Evolutionary conservation across 2,329 filamentous ascomycete species (phyloP).

Genomic region (Colletotrichum sp.): DNA sequence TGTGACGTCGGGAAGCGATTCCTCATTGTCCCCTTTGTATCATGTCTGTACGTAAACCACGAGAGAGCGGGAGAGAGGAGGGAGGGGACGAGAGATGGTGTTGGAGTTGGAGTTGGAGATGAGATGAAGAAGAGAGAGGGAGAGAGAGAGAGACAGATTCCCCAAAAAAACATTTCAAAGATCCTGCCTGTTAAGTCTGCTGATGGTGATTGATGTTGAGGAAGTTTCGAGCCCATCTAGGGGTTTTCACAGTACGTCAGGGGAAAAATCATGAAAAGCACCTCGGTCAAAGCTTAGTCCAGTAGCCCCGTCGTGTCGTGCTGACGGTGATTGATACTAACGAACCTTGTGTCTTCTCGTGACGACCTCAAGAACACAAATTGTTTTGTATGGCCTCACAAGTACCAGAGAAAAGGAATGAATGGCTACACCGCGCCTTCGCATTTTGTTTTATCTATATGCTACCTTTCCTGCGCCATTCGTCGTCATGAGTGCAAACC

Average conservation of each 20-base stretch:
- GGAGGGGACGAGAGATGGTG: not conserved
- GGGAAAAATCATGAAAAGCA: too few species aligned
- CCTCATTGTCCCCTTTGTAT: conserved; percentile 17
- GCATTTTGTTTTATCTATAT: not conserved
- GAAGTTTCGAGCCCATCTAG: too few species aligned
- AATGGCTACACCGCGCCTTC: not conserved
- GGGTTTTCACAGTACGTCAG: too few species aligned
- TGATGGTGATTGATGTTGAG: not conserved
- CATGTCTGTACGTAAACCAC: conserved; percentile 21
- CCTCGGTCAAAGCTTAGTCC: too few species aligned
- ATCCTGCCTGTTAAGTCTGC: not conserved
- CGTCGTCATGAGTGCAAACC: not conserved
- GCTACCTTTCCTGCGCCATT: not conserved
- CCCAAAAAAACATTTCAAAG: not conserved
- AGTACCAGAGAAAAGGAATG: not conserved
- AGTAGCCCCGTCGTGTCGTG: not conserved
- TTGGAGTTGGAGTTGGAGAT: not conserved
- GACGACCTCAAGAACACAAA: not conserved
- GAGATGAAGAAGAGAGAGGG: not conserved
- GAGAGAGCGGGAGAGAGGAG: not conserved
- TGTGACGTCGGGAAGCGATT: conserved; percentile 16
- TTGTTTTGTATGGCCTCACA: not conserved
- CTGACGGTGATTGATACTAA: not conserved
- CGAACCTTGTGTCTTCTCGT: not conserved
- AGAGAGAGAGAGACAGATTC: not conserved